Evolutionary conservation across 805 yeast genomes (phyloP), one percentile per base, ranked within the genome.

Genomic region (Scheffersomyces spartinae): DNA sequence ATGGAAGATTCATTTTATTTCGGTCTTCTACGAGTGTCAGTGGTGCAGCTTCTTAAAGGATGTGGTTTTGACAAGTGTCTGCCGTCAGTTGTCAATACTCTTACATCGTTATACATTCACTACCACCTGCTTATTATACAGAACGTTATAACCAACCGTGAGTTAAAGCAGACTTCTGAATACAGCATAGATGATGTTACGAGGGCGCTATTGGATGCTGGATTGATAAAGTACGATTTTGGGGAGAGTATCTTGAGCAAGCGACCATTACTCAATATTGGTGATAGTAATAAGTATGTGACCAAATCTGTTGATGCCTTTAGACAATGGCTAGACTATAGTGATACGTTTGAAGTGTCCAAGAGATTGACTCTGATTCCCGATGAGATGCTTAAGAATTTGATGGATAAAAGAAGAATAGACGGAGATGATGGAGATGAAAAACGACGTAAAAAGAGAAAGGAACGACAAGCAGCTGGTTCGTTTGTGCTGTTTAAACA

Each of bases 1-100:
- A 55, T 57, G 63, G 63, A 57, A 24, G 64, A 58, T 19, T 39
- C 56, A 12, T 57, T 59, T 33, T 51, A 55, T 30, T 60, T 55
- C 33, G 47, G 56, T 17, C 32, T 60, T 18, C 42, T 60, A 13
- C 42, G 63, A 27, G 40, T 60, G 25, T 55, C 64, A 7, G 47
- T 59, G 20, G 50, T 54, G 3, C 66, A 60, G 34, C 48, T 58
- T 2, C 42, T 59, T 13, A 60, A 57, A 31, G 53, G 61, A 1
- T 33, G 47, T 9, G 66, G 66, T 7, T 60, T 56, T 35, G 66
- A 60, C 20, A 59, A 55, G 31, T 58, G 63, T 35, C 54, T 49
- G 31, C 62, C 64, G 1, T 46, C 54, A 21, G 52, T 54, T 7
- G 36, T 59, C 14, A 50, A 55, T 28, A 40, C 45, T 12, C 26